These are phyloP conservation scores for Triangularia setosa DNA, from an alignment of 2,329 filamentous ascomycete species.

Conservation along the genomic window DNA sequence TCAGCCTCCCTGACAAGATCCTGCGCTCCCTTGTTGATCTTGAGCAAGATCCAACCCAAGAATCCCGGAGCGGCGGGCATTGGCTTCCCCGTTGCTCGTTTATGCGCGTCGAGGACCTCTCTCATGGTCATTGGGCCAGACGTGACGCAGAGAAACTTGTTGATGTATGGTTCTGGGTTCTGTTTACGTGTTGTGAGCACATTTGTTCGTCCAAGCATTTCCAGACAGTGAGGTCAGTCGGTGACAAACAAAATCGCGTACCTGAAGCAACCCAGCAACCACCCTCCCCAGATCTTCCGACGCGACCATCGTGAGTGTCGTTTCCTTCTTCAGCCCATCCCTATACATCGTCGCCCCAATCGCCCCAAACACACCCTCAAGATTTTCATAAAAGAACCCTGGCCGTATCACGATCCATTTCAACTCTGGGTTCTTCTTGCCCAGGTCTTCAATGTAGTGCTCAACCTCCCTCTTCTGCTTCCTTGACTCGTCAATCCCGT, in stretches of 20 bases:
- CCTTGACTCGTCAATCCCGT: conserved; percentile 7
- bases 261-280: conserved; percentile 10
- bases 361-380: conserved; percentile 10
- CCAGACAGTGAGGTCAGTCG: background rate
- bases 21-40: conserved; percentile 5
- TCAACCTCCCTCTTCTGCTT: conserved; percentile 10
- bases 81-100: conserved; percentile 11
- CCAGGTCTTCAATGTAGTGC: conserved; percentile 10
- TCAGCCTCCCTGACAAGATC: conserved; percentile 9
- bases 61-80: conserved; percentile 9
- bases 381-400: conserved; percentile 19
- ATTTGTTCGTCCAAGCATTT: background rate
- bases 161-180: conserved; percentile 13
- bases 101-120: conserved; percentile 7
- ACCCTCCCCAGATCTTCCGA: conserved; percentile 16
- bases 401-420: conserved; percentile 13
- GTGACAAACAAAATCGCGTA: background rate
- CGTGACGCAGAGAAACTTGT: conserved; percentile 10
- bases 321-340: conserved; percentile 12
- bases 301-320: conserved; percentile 12
- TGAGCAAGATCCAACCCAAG: conserved; percentile 3
- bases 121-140: conserved; percentile 13
- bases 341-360: conserved; percentile 10
- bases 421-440: background rate
- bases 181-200: background rate